These are phyloP conservation scores for Colletotrichum sp. DNA, from an alignment of 2,329 filamentous ascomycete genomes.

Conservation along the genomic window DNA sequence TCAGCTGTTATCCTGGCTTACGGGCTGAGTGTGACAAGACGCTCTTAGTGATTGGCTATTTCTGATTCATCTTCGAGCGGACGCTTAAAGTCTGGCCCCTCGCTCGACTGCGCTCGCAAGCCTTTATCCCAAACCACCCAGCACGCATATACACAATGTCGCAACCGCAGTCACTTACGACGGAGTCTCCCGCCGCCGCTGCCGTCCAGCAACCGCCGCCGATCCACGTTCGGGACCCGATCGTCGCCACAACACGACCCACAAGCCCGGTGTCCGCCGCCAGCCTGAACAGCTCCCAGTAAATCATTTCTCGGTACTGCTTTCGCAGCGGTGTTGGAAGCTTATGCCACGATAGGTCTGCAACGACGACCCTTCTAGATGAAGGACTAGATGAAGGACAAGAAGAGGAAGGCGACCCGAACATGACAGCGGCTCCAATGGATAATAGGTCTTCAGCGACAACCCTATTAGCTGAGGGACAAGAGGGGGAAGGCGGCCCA, in stretches of 20 bases:
- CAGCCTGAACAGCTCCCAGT: background rate
- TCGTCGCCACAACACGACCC: background rate
- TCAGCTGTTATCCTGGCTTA: background rate
- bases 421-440: too few species aligned
- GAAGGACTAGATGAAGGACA: background rate
- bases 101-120: background rate
- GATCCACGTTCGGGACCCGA: background rate
- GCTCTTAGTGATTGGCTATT: background rate
- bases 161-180: background rate
- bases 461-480: too few species aligned
- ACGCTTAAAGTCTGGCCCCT: background rate
- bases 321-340: background rate
- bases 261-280: background rate
- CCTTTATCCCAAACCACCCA: background rate
- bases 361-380: background rate
- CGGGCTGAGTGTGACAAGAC: background rate
- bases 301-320: too few species aligned
- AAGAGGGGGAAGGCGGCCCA: background rate
- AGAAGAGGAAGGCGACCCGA: too few species aligned
- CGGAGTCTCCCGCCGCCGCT: background rate
- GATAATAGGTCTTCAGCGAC: too few species aligned
- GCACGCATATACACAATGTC: background rate
- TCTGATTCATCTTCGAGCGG: rapidly evolving
- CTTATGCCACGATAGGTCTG: background rate
- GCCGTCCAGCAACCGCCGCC: background rate